phyloP scores from a whole-genome alignment of 2,329 filamentous ascomycete species.

The Xylaria sp. region DNA sequence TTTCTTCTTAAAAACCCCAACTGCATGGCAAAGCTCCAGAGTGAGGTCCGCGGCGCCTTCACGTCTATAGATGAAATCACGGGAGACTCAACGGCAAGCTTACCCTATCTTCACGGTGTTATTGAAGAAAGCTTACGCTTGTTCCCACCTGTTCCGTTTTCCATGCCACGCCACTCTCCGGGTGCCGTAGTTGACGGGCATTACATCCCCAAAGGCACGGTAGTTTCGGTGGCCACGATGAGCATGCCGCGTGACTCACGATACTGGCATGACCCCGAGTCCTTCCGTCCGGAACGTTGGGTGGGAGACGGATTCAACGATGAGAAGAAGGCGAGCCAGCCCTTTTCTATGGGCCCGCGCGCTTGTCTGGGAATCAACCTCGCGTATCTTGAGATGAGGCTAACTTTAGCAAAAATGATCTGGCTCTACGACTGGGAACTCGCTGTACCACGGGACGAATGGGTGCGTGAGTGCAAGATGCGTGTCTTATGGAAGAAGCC shows the following conservation, averaged over 20 bases:
- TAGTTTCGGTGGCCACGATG: slow-evolving; percentile 29
- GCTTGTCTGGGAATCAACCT: slow-evolving; percentile 45
- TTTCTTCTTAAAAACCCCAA: slow-evolving; percentile 52
- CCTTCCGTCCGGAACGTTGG: slow-evolving; percentile 44
- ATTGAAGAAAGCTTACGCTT: slow-evolving; percentile 51
- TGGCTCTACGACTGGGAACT: slow-evolving; percentile 53
- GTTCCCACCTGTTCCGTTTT: slow-evolving; percentile 49
- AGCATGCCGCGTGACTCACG: slow-evolving; percentile 28
- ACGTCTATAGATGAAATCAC: slow-evolving; percentile 49
- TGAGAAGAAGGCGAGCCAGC: slow-evolving; percentile 39
- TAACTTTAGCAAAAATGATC: slow-evolving; percentile 52
- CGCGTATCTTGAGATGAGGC: slow-evolving; percentile 53
- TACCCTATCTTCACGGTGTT: slow-evolving; percentile 51
- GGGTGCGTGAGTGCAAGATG: slow-evolving; percentile 48
- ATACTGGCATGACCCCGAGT: slow-evolving; percentile 36
- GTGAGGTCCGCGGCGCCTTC: slow-evolving; percentile 56
- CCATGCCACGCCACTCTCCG: slow-evolving; percentile 43
- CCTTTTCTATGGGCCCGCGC: slow-evolving; percentile 40
- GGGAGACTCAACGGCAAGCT: slow-evolving; percentile 40
- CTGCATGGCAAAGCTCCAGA: slow-evolving; percentile 51
- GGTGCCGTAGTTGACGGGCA: slow-evolving; percentile 36
- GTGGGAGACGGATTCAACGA: slow-evolving; percentile 37
- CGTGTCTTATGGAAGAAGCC: slow-evolving; percentile 50
- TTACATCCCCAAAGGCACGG: slow-evolving; percentile 37
- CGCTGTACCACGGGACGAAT: slow-evolving; percentile 48